Percentiles rank a stretch among this genome's conserved stretches.
These are phyloP conservation scores for Solanum pennellii DNA, from an alignment of 257 asterid species.

Conservation along the genomic window DNA sequence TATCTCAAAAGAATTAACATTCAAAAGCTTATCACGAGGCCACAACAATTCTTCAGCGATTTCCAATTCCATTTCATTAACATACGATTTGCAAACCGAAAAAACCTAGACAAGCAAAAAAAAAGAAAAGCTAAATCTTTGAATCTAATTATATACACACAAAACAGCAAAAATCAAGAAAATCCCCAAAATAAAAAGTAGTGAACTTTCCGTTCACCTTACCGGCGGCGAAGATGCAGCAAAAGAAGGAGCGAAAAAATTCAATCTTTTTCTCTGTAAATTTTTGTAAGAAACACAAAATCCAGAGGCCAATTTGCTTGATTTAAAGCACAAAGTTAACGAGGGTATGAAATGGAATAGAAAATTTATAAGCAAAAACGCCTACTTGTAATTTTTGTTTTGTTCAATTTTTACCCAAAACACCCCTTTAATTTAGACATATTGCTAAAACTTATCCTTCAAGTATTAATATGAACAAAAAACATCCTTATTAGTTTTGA, in stretches of 20 bases:
- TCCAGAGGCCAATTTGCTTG: not conserved
- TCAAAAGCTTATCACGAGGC: not conserved
- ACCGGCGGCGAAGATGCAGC: not conserved
- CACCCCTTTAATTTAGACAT: not conserved
- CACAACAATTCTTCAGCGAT: not conserved
- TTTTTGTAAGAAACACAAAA: not conserved
- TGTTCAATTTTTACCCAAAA: not conserved
- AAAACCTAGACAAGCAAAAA: not conserved
- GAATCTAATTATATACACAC: not conserved
- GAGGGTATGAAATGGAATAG: not conserved
- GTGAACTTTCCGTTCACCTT: not conserved
- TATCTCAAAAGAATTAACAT: not conserved
- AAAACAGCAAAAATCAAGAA: not conserved
- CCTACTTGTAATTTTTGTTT: not conserved
- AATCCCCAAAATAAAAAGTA: not conserved
- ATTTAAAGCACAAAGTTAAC: not conserved
- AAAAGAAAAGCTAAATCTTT: not conserved
- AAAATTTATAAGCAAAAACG: not conserved
- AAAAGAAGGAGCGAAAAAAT: not conserved
- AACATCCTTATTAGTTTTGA: not conserved
- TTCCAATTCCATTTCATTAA: not conserved
- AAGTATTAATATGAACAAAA: not conserved
- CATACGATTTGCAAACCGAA: not conserved
- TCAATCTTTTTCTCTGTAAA: not conserved
- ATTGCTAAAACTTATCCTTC: not conserved